Conservation (phyloP, 306 rosid genomes). For the Ormosia semicastrata region DNA sequence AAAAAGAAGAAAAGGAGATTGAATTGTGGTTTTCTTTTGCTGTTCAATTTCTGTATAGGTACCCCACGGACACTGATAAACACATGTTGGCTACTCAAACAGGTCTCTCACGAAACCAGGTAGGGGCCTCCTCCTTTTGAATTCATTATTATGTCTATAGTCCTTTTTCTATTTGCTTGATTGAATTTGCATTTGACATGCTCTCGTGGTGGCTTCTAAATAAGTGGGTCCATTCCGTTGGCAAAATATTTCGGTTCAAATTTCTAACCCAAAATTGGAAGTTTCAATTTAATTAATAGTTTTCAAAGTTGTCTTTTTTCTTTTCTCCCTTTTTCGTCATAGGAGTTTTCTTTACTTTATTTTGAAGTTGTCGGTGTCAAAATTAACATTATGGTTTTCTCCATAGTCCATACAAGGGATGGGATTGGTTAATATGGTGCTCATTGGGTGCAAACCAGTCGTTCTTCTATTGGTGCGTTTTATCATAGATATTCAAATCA, state of each 20-base stretch:
- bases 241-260: neutral
- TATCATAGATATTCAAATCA: too few relatives aligned
- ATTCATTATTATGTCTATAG: conserved; percentile 16
- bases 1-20: neutral
- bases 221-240: neutral
- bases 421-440: neutral
- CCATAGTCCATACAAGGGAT: neutral
- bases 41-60: conserved; percentile 49
- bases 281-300: neutral
- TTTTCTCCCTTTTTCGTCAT: neutral
- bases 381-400: neutral
- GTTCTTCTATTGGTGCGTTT: too few relatives aligned
- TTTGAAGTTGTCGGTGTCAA: neutral
- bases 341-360: neutral
- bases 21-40: conserved; percentile 7
- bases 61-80: conserved; percentile 97
- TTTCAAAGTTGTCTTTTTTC: too few relatives aligned
- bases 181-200: conserved; percentile 25
- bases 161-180: conserved; percentile 13
- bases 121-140: conserved; percentile 43
- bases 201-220: neutral
- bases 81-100: conserved; percentile 97
- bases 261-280: neutral
- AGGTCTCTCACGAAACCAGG: conserved; percentile 97
- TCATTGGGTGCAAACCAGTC: neutral